Base-by-base conservation (phyloP, 805 yeast genomes). In the Wickerhamomyces subpelliculosus region DNA sequence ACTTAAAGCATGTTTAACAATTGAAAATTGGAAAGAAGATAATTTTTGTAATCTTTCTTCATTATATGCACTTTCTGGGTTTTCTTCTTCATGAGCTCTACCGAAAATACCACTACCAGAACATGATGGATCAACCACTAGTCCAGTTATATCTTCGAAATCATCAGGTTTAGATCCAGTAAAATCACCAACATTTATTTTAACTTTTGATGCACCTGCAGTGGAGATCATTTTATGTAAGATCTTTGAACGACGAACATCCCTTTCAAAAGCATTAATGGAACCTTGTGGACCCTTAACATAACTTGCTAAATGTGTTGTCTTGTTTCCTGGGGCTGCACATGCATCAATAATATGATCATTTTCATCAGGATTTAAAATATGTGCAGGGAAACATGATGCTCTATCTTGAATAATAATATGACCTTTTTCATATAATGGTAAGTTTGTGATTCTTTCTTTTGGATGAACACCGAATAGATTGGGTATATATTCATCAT, bases 321-420 rank as follows among this genome's bases (percentile, higher is more conserved):
- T 93, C 58, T 93, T 94, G 60, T 93, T 93, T 5, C 99, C 99
- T 5, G 99, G 99, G 0, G 99, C 98, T 3, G 97, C 89, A 63
- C 97, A 89, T 1, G 96, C 83, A 62, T 93, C 99, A 32, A 93
- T 84, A 10, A 88, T 77, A 19, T 68, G 60, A 41, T 73, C 80
- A 32, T 80, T 82, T 4, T 74, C 67, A 1, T 56, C 39, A 1
- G 90, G 85, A 44, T 75, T 68, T 34, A 93, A 61, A 21, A 93
- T 88, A 43, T 76, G 78, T 0, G 94, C 96, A 0, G 99, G 99
- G 55, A 93, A 88, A 58, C 98, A 93, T 2, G 97, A 88, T 0
- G 97, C 96, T 36, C 98, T 68, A 56, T 93, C 98, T 61, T 93
- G 99, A 43, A 93, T 85, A 38, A 93, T 89, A 13, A 90, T 65